Base-by-base conservation (phyloP, 2,329 filamentous ascomycete genomes). In the Ascocoryne sarcoides region DNA sequence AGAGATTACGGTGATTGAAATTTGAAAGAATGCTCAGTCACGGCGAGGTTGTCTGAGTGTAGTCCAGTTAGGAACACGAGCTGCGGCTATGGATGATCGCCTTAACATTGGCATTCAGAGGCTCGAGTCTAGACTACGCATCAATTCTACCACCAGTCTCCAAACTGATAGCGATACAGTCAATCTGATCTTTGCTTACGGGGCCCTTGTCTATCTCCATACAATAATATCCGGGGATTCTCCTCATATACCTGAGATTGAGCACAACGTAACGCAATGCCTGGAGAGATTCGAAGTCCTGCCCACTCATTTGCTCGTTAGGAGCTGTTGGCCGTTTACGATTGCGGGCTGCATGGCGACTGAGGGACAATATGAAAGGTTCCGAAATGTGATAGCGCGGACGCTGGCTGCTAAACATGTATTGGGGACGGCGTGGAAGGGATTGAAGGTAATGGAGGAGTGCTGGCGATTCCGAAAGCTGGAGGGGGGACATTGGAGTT, bases 381-480 rank as follows among this genome's bases (percentile, higher is more conserved):
- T 43, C 15, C 16, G 20, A 18, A 15, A 21, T 16, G 2, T 41
- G 20, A 17, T 41, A 18, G 14, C 20, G 18, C 10, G 15, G 16
- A 36, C 21, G 18, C 4, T 10, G 5, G 30, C 10, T 30, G 5
- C 21, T 17, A 28, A 18, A 5, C 19, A 17, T 17, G 29, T 31
- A 2, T 14, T 38, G 21, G 40, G 29, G 3, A 33, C 34, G 12
- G 29, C 14, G 5, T 34, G 29, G 40, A 34, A 43, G 16, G 29
- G 34, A 8, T 43, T 43, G 36, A 18, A 33, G 10, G 30, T 43
- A 4, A 35, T 43, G 28, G 40, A 43, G 17, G 35, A 43, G 10
- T 43, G 40, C 21, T 43, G 40, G 40, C 28, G 19, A 14, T 37
- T 79, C 74, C 68, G 73, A 50, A 59, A 71, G 63, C 76, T 77